These are phyloP conservation scores for Gymnopus androsaceus DNA, from an alignment of 1,284 basidiomycete species.

Conservation along the genomic window DNA sequence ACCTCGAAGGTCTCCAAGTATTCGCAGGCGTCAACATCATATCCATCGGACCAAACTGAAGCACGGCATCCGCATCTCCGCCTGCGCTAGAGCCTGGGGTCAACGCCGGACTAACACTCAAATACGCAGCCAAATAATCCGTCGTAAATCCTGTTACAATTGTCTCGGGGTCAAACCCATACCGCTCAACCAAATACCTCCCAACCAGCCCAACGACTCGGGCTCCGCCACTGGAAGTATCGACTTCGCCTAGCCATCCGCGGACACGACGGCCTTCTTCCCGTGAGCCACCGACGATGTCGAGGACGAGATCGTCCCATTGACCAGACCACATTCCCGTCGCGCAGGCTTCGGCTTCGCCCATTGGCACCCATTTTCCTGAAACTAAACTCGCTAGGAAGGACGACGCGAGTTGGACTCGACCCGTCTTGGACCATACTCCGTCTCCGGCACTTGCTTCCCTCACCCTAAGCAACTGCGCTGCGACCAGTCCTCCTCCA, in stretches of 20 bases:
- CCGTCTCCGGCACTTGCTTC: slow-evolving; percentile 72
- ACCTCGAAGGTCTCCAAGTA: slow-evolving; percentile 67
- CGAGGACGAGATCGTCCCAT: slow-evolving; percentile 78
- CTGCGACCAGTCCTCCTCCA: slow-evolving; percentile 65
- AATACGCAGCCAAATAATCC: slow-evolving; percentile 74
- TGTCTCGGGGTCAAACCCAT: slow-evolving; percentile 78
- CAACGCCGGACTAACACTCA: slow-evolving; percentile 68
- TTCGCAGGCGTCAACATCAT: slow-evolving; percentile 69
- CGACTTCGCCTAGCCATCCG: slow-evolving; percentile 77
- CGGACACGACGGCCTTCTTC: slow-evolving; percentile 71
- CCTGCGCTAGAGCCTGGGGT: slow-evolving; percentile 31
- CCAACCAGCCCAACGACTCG: slow-evolving; percentile 67
- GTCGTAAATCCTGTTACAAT: slow-evolving; percentile 75
- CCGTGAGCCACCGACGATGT: slow-evolving; percentile 71
- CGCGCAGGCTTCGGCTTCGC: slow-evolving; percentile 74
- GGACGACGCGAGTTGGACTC: slow-evolving; percentile 69
- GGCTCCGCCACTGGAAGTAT: slow-evolving; percentile 55
- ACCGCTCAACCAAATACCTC: slow-evolving; percentile 75
- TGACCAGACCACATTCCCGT: slow-evolving; percentile 76
- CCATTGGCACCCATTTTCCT: slow-evolving; percentile 70
- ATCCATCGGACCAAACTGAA: slow-evolving; percentile 81
- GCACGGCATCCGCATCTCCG: slow-evolving; percentile 48
- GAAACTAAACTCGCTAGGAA: slow-evolving; percentile 72
- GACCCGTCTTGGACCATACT: slow-evolving; percentile 70
- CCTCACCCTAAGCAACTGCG: slow-evolving; percentile 68